Evolutionary conservation across 805 yeast species (phyloP).

Genomic region (Wickerhamiella nectarea): DNA sequence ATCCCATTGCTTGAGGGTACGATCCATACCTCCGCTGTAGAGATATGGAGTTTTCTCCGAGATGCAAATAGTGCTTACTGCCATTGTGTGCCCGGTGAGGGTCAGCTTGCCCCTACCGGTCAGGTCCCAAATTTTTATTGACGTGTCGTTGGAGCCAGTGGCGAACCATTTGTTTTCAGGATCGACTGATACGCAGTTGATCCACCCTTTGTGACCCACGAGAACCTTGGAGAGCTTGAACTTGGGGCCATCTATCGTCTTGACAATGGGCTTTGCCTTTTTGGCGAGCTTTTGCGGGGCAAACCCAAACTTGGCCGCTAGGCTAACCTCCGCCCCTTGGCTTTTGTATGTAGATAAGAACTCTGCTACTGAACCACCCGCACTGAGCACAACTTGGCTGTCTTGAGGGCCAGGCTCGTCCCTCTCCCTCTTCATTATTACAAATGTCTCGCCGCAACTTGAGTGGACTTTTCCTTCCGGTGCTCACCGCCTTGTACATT

Average conservation of each 20-base stretch:
- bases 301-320: not conserved
- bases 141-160: conserved; percentile 79
- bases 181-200: conserved; percentile 66
- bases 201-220: conserved; percentile 90
- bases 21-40: conserved; percentile 88
- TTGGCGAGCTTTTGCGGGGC: not conserved
- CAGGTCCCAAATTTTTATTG: conserved; percentile 84
- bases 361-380: not conserved
- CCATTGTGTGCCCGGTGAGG: conserved; percentile 82
- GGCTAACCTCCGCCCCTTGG: not conserved
- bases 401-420: not conserved
- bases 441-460: conserved; percentile 9
- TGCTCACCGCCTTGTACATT: conserved; percentile 34
- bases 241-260: not conserved
- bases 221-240: conserved; percentile 55
- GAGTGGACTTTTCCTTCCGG: conserved; percentile 19
- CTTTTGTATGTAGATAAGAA: no score
- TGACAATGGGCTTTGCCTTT: not conserved
- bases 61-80: conserved; percentile 62
- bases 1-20: conserved; percentile 91
- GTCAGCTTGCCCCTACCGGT: conserved; percentile 62
- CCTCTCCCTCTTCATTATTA: not conserved
- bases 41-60: conserved; percentile 72
- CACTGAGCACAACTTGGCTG: not conserved
- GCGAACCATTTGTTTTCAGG: conserved; percentile 86